phyloP scores from a whole-genome alignment of 1,284 basidiomycete species.

The Ganoderma sp. region DNA sequence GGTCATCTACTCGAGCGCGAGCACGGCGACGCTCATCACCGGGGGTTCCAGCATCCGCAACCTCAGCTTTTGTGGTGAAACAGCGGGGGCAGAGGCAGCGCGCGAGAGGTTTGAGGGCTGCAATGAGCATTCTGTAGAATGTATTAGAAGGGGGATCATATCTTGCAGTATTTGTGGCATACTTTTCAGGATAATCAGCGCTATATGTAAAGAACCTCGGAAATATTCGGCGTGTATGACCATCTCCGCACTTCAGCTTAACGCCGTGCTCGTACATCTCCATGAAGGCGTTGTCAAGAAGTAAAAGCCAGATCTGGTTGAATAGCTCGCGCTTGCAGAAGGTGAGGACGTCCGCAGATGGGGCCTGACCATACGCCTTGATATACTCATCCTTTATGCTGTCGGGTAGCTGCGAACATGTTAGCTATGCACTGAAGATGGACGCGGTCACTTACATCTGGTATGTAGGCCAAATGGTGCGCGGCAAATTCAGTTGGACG shows the following conservation, averaged over 20 bases:
- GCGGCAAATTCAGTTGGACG: constrained; percentile 24
- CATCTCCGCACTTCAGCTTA: constrained; percentile 34
- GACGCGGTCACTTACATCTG: constrained; percentile 30
- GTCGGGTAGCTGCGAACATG: constrained; percentile 32
- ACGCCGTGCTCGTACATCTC: constrained; percentile 37
- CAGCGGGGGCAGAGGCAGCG: constrained; percentile 42
- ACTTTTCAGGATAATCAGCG: constrained; percentile 43
- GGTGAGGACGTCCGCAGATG: constrained; percentile 23
- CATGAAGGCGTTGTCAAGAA: constrained; percentile 35
- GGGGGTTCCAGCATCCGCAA: constrained; percentile 22
- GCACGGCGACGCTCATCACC: constrained; percentile 11
- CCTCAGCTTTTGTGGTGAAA: constrained; percentile 24
- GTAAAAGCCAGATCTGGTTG: constrained; percentile 31
- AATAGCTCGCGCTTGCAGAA: constrained; percentile 35
- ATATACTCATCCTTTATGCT: constrained; percentile 37
- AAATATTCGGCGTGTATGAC: constrained; percentile 31
- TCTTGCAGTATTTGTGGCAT: constrained; percentile 20
- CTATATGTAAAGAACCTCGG: constrained; percentile 38
- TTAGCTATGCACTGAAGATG: too few relatives aligned
- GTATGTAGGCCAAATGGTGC: constrained; percentile 41
- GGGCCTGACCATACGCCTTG: constrained; percentile 24
- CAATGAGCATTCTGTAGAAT: constrained; percentile 18
- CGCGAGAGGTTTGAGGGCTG: constrained; percentile 30
- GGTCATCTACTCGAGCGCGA: constrained; percentile 9
- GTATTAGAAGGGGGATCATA: constrained; percentile 13